Evolutionary conservation across 805 yeast species (phyloP), one percentile per base, ranked within the genome.

Genomic region (Wickerhamomyces mucosus): DNA sequence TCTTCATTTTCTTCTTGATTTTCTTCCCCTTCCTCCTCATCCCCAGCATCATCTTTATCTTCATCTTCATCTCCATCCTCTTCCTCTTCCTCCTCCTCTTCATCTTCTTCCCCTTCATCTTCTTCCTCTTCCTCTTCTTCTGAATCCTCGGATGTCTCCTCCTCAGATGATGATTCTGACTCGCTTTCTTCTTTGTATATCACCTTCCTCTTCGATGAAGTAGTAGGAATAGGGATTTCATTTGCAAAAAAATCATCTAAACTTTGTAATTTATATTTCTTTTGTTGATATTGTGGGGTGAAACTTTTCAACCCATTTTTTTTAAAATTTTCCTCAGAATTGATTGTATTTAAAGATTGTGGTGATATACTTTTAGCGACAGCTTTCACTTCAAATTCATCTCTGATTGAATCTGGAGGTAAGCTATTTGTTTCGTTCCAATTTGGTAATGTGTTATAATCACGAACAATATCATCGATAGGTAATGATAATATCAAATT

Each of bases 161-260:
- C 59, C 3, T 50, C 60, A 6, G 47, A 58, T 4, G 45, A 52
- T 1, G 41, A 55, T 3, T 45, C 58, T 9, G 47, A 44, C n/a
- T 28, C 34, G 12, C 29, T 16, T 16, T 37, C 31, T 26, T 39
- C 43, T 19, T 35, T 34, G 15, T 37, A 35, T 3, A 44, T 20
- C 12, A 37, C 27, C 15, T 27, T 37, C 31, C 37, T 44, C 33
- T 39, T 36, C 26, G 34, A 23, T 12, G 36, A 21, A 27, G 33
- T 9, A 14, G 29, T 29, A 8, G 42, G 45, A 18, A 34, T 39
- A 3, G 45, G 41, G 14, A 63, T 56, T 11, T 68, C 56, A 37
- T 66, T 67, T 3, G 70, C 79, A 43, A 88, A 76, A 51, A 88
- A 88, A 39, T 88, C 97, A 48, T 88, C 96, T 35, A 88, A 58